Conservation (phyloP, 2,329 filamentous ascomycete genomes). For the Fusarium equiseti region DNA sequence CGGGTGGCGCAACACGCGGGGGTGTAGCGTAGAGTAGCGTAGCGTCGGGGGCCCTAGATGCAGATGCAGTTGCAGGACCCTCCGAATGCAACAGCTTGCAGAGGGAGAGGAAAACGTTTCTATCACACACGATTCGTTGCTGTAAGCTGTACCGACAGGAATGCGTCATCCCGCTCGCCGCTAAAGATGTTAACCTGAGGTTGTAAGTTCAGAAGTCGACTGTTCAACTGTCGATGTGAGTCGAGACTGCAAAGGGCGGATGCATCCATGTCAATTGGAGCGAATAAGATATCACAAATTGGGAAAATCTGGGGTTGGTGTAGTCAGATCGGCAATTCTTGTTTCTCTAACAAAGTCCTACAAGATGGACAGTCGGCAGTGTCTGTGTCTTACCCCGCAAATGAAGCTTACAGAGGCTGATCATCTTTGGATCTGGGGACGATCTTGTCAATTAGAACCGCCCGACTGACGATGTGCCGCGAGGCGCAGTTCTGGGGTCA, state of each 20-base stretch:
- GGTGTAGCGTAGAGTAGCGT: not conserved
- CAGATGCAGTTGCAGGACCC: conserved; percentile 18
- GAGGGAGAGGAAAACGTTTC: not conserved
- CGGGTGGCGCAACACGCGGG: conserved; percentile 23
- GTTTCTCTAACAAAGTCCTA: not conserved
- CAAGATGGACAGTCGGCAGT: conserved; percentile 5
- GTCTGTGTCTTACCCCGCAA: conserved; percentile 37
- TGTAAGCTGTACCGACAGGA: conserved; percentile 42
- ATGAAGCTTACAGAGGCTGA: conserved; percentile 11
- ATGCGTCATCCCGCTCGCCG: conserved; percentile 47
- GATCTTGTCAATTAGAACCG: conserved; percentile 32
- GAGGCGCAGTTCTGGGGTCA: conserved; percentile 24
- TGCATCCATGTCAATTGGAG: conserved; percentile 9
- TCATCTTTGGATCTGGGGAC: conserved; percentile 17
- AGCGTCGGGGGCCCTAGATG: not conserved
- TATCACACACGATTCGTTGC: conserved; percentile 41
- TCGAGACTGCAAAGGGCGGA: not conserved
- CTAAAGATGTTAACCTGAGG: conserved; percentile 11
- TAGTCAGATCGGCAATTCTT: conserved; percentile 17
- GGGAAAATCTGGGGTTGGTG: conserved; percentile 22
- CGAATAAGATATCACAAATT: not conserved
- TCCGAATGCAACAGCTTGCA: not conserved
- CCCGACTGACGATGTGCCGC: conserved; percentile 1
- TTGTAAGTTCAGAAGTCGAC: not conserved
- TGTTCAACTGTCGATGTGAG: not conserved